Evolutionary conservation across 106 monocot genomes (phyloP).

Genomic region (Phalaenopsis aphrodite): DNA sequence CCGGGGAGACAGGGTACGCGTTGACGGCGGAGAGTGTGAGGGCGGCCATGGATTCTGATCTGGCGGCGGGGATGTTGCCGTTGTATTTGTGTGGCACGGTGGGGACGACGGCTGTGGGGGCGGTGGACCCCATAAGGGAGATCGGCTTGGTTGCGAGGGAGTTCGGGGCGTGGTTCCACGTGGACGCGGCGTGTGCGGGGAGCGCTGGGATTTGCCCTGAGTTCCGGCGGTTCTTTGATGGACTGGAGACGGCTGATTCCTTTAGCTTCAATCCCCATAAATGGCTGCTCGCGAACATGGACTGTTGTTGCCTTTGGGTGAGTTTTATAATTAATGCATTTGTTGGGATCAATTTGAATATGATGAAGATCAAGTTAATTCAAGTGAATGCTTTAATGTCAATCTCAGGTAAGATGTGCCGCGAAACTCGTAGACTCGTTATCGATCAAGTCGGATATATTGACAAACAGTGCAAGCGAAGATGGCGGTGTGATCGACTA

Average conservation of each 20-base stretch:
- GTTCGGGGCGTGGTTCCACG: conserved; percentile 28
- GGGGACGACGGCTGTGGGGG: conserved; percentile 32
- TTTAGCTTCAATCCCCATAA: conserved; percentile 53
- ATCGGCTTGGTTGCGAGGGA: conserved; percentile 22
- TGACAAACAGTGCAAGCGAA: conserved; percentile 26
- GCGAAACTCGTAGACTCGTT: conserved; percentile 19
- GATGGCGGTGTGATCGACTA: conserved; percentile 27
- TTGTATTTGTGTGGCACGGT: conserved; percentile 41
- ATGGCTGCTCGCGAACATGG: conserved; percentile 50
- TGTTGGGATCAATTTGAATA: no score
- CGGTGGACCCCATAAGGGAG: conserved; percentile 34
- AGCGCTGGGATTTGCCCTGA: conserved; percentile 30
- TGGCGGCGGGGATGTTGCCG: conserved; percentile 21
- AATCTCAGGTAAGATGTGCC: background rate
- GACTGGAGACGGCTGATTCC: conserved; percentile 39
- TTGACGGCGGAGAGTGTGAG: conserved; percentile 9
- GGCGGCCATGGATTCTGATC: conserved; percentile 16
- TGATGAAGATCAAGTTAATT: no score
- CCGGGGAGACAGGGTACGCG: conserved; percentile 13
- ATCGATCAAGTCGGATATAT: conserved; percentile 33
- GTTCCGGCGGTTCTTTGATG: conserved; percentile 27
- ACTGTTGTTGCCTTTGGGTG: conserved; percentile 58
- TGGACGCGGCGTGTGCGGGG: conserved; percentile 40
- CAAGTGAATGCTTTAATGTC: no score
- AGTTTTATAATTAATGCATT: background rate